Base-by-base conservation (phyloP, 164 flowering plant species). In the Cinnamomum chago region DNA sequence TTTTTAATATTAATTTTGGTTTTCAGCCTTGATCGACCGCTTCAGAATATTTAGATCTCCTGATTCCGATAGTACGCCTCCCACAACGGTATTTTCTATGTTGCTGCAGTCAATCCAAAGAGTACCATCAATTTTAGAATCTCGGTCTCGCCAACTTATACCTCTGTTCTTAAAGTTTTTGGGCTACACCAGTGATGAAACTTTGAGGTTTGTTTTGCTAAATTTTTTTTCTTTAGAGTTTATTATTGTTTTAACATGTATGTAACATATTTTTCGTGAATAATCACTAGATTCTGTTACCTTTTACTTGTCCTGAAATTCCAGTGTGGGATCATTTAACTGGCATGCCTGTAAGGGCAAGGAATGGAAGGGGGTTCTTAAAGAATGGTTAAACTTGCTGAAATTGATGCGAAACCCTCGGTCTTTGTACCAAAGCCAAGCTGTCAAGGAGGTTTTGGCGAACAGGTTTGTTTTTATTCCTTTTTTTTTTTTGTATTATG, bases 321-420 rank as follows among this genome's bases (percentile, higher is more conserved):
- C 78, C 88, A 93, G 93, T 77, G 87, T 89, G 77, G 89, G 80
- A 40, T 79, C 79, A 35, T 88, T 85, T 76, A 77, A 85, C 47
- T 47, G 78, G 64, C 72, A 76, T 75, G 79, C 76, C 71, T 87
- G 87, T 76, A 85, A 86, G 74, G 92, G 90, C 52, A 92, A 89
- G 83, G 90, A 88, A 64, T 94, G 98, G 99, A 92, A 85, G 66
- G 78, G 66, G 47, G 83, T 88, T 68, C 92, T 96, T 58, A 90
- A 85, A 76, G 98, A 94, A 79, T 96, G 99, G 99, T 75, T 96
- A 30, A 85, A 82, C 81, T 79, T 94, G 80, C 79, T 92, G 84
- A 89, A 77, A 78, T 30, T 85, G 85, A 88, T 88, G 90, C 84
- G 85, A 73, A 90, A 89, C 74, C 83, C 90, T 3, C 88, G 74